Conservation (phyloP, 768 basidiomycete species). For the Tulasnella sp. region DNA sequence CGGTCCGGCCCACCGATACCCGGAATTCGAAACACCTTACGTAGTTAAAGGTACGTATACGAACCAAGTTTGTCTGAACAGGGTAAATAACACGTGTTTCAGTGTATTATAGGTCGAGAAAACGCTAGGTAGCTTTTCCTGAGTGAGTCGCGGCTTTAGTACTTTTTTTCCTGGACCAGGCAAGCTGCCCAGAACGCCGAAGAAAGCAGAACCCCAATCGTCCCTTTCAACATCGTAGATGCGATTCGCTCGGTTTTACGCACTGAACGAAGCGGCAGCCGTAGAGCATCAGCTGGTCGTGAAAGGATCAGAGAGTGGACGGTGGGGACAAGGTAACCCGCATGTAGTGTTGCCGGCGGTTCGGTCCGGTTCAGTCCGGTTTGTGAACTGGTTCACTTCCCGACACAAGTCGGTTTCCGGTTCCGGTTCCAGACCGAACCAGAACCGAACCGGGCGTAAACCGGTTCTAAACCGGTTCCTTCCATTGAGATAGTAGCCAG, state of each 20-base stretch:
- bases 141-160: background rate
- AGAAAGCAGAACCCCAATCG: background rate
- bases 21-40: background rate
- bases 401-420: too few species aligned
- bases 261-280: background rate
- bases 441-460: too few species aligned
- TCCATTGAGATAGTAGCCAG: too few species aligned
- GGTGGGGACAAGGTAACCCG: background rate
- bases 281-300: background rate
- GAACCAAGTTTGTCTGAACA: background rate
- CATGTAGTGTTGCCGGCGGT: too few species aligned
- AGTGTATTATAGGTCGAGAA: background rate
- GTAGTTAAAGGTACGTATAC: background rate
- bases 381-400: too few species aligned
- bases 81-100: background rate
- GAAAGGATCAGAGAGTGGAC: background rate
- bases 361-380: too few species aligned
- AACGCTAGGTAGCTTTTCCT: too few species aligned
- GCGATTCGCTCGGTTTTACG: background rate
- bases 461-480: too few species aligned
- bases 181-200: background rate
- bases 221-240: background rate
- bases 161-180: conserved; percentile 11
- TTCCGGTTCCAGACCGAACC: too few species aligned
- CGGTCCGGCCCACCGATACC: background rate